These are phyloP conservation scores for Oryza officinalis DNA, from an alignment of 176 grass and related monocot species.

Conservation along the genomic window DNA sequence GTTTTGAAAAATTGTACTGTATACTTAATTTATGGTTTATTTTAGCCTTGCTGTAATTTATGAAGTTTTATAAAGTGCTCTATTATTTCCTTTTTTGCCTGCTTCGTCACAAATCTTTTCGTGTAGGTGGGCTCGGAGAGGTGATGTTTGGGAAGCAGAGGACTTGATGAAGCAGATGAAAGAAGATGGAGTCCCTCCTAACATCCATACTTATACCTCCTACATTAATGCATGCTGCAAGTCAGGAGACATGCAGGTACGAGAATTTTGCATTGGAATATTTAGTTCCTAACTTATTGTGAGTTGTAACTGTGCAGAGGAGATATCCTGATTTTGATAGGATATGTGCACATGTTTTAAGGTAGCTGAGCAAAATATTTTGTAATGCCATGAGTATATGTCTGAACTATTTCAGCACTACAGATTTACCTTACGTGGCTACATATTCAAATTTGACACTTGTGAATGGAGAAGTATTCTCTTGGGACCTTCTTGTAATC, in stretches of 20 bases:
- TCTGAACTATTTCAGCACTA: not conserved
- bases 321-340: slow-evolving; percentile 25
- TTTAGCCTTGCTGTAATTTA: slow-evolving; percentile 13
- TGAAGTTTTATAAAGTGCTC: not conserved
- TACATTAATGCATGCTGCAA: slow-evolving; percentile 98
- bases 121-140: slow-evolving; percentile 92
- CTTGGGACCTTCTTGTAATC: not conserved
- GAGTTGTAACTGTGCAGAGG: not conserved
- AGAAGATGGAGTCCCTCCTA: slow-evolving; percentile 80
- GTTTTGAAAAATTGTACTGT: not conserved
- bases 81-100: slow-evolving; percentile 22
- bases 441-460: slow-evolving; percentile 15
- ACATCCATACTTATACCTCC: slow-evolving; percentile 96
- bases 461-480: slow-evolving; percentile 28
- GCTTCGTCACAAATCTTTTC: slow-evolving; percentile 25
- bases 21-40: slow-evolving; percentile 16
- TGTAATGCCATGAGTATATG: not conserved
- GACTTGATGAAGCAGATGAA: slow-evolving; percentile 99
- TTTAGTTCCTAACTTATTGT: slow-evolving; percentile 24
- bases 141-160: slow-evolving; percentile 95
- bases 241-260: slow-evolving; percentile 90
- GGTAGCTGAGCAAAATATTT: not conserved
- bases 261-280: slow-evolving; percentile 1
- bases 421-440: slow-evolving; percentile 15
- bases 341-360: not conserved